Evolutionary conservation across 352 stramenopile species (phyloP), one percentile per base, ranked within the genome.

Genomic region (Globisporangium emineosum): DNA sequence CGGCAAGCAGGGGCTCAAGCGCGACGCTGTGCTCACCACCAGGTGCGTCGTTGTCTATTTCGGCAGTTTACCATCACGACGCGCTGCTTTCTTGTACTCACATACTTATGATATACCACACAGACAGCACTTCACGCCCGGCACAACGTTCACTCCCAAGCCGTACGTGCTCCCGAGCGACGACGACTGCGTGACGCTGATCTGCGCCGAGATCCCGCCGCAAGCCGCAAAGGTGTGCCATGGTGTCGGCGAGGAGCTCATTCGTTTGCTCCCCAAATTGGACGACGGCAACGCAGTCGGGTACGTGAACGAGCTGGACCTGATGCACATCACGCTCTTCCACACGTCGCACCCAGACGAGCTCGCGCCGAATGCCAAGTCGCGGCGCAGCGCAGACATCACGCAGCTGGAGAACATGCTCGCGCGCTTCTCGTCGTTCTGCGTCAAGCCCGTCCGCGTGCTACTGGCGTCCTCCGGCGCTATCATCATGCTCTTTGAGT

Each of bases 311-410:
- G 76, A 74, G 10, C 69, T 73, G 15, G 79, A 86, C 5, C 76
- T 86, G 32, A 90, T 93, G 83, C 83, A 93, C 68, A 67, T 93
- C 64, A 93, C 83, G 60, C 67, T 93, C 9, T 91, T 90, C 65
- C 83, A 93, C 70, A 90, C 83, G 51, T 93, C 83, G 13, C 81
- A 90, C 52, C 83, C 83, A 5, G 71, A 78, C 29, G 81, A 88
- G 15, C 58, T 90, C 37, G 65, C 82, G 2, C 78, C 81, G 0
- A 58, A 76, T 32, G 76, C 78, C 15, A 78, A 65, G 42, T 33
- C 63, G 4, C 78, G 75, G 1, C 71, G 75, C 42, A 30, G 55
- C 6, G 54, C 79, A 47, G 78, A 91, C 60, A 74, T 90, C 55
- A 67, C 43, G 8, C 75, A 76, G 37, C 66, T 93, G 10, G 68